These are phyloP conservation scores for Candida manassasensis DNA, from an alignment of 805 yeast species.

Conservation along the genomic window DNA sequence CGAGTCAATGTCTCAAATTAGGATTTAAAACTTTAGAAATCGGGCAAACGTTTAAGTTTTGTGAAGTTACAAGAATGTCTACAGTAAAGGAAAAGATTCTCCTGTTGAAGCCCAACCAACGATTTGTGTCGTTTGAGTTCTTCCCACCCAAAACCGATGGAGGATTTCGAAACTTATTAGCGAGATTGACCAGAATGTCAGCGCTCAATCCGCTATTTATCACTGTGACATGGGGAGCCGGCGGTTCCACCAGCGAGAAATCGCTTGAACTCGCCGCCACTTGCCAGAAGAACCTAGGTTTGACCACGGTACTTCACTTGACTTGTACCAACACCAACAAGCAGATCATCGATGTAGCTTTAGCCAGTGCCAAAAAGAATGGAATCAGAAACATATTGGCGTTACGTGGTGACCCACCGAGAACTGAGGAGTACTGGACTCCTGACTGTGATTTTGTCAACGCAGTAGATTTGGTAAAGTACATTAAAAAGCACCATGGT, in stretches of 20 bases:
- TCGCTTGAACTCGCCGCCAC: conserved; percentile 78
- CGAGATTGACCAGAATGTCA: conserved; percentile 85
- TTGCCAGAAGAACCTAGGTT: conserved; percentile 66
- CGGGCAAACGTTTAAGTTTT: too few species aligned
- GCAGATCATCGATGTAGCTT: conserved; percentile 72
- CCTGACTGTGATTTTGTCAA: conserved; percentile 56
- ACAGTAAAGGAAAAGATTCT: conserved; percentile 51
- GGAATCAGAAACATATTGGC: conserved; percentile 91
- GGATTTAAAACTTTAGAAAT: too few species aligned
- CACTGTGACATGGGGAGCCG: conserved; percentile 98
- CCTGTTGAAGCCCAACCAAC: conserved; percentile 45
- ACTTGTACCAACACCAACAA: conserved; percentile 93
- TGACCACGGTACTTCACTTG: conserved; percentile 91
- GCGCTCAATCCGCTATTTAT: conserved; percentile 84
- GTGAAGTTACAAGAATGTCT: conserved; percentile 13
- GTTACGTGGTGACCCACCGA: conserved; percentile 92
- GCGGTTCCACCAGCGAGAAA: conserved; percentile 87
- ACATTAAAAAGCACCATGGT: conserved; percentile 66
- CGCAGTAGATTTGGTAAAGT: conserved; percentile 83
- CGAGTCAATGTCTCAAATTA: too few species aligned
- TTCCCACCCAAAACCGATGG: conserved; percentile 95
- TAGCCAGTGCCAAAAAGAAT: conserved; percentile 60
- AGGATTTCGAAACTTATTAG: conserved; percentile 79
- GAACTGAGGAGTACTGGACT: conserved; percentile 62
- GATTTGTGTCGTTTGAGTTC: conserved; percentile 84